A percentile compares a stretch with the other conserved stretches of the same genome.
Evolutionary conservation across 2,329 filamentous ascomycete species (phyloP).

Genomic region (Cladophialophora chaetospira): DNA sequence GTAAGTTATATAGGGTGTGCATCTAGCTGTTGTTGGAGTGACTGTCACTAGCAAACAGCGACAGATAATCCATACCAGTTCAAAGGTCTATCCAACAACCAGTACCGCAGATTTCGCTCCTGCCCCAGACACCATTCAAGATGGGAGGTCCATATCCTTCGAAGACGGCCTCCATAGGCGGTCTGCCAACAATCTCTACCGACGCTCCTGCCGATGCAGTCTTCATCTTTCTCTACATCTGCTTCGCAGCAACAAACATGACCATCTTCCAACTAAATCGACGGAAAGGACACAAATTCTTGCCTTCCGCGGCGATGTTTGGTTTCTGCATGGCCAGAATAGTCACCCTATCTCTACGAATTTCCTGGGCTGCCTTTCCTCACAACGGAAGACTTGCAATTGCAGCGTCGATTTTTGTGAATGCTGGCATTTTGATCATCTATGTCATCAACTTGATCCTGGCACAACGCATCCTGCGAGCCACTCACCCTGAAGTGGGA

Average conservation of each 20-base stretch:
- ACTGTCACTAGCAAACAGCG: neutral
- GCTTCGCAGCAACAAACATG: constrained; percentile 48
- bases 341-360: constrained; percentile 50
- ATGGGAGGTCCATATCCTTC: constrained; percentile 37
- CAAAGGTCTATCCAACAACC: neutral
- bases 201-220: constrained; percentile 60
- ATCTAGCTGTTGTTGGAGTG: neutral
- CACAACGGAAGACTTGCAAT: constrained; percentile 53
- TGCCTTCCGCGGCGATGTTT: constrained; percentile 48
- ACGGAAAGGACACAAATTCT: constrained; percentile 50
- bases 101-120: neutral
- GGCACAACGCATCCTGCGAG: constrained; percentile 71
- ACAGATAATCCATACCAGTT: neutral
- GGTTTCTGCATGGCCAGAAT: constrained; percentile 56
- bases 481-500: constrained; percentile 68
- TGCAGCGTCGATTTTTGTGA: constrained; percentile 68
- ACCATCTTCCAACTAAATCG: constrained; percentile 48
- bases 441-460: constrained; percentile 79
- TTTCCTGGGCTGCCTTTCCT: constrained; percentile 55
- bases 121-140: neutral
- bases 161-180: constrained; percentile 38
- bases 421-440: constrained; percentile 73
- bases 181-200: constrained; percentile 53
- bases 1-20: constrained; percentile 2
- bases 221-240: constrained; percentile 57